Base-by-base conservation (phyloP, 768 basidiomycete species). In the Fibroporia radiculosa region DNA sequence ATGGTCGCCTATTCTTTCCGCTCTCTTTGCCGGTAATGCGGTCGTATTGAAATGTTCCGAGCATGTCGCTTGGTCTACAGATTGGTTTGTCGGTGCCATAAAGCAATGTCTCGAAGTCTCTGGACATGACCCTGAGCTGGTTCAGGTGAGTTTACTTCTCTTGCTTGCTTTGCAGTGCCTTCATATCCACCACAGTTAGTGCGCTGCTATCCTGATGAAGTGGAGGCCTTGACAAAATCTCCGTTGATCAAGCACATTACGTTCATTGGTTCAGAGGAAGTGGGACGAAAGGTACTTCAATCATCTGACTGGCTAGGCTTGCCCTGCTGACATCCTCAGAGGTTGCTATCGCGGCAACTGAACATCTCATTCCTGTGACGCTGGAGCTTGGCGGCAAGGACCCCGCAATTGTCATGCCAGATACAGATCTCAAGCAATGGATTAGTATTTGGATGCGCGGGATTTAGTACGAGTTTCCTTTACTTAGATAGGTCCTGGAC, bases 351-450 rank as follows among this genome's bases (percentile, higher is more conserved):
- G 89, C 85, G 40, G 95, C 93, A 13, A 85, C 91, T 0, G 78
- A 83, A 49, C 75, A 93, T 56, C 74, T 96, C 34, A 93, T 87
- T 1, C 95, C 95, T 0, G 86, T 96, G 0, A 90, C 88, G 0
- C 77, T 99, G 19, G 95, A 98, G 63, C 75, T 99, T 1, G 95
- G 95, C 25, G 90, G 92, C 26, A 95, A 98, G 62, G 95, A 99
- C 59, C 91, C 93, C 1, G 84, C 86, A 1, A 76, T 99, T 55
- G 78, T 99, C 47, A 74, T 98, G 23, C 89, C 90, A 5, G 77
- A 75, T 23, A 92, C 93, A 7, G 81, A 97, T 54, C 66, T 96
- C 19, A 66, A 84, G 33, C 81, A 77, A 60, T 93, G 86, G 75
- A 69, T 78, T 13, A 82, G 84, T 48, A 63, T 86, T 8, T 89